phyloP scores from a whole-genome alignment of 495 filamentous ascomycete genomes.

The Tuber indicum region DNA sequence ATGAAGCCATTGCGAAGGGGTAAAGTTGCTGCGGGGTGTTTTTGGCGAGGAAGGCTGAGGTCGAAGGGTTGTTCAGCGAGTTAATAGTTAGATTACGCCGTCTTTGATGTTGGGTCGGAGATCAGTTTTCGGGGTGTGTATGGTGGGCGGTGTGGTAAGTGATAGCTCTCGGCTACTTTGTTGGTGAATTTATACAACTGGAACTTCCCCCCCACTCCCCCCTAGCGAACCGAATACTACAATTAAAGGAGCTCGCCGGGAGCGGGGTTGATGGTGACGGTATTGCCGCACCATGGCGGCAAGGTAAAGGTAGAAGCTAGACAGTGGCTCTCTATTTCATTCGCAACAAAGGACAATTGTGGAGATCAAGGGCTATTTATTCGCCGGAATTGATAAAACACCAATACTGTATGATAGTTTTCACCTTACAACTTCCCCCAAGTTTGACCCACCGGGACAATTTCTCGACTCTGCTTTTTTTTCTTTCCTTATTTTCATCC shows the following conservation, averaged over 20 bases:
- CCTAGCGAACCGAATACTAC: neutral
- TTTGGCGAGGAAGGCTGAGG: neutral
- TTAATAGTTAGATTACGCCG: neutral
- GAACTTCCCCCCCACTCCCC: neutral
- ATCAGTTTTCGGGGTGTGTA: neutral
- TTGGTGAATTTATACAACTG: neutral
- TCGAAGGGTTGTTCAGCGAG: neutral
- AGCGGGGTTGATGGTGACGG: neutral
- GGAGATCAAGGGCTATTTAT: neutral
- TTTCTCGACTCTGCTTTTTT: neutral
- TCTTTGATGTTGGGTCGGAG: neutral
- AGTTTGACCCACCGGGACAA: neutral
- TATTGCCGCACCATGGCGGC: neutral
- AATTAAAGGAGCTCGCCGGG: neutral
- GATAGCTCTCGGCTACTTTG: neutral
- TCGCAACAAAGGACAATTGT: neutral
- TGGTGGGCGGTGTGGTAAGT: neutral
- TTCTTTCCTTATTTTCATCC: neutral
- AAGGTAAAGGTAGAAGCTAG: neutral
- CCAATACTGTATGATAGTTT: neutral
- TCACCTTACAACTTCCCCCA: neutral
- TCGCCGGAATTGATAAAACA: neutral
- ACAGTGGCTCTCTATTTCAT: neutral
- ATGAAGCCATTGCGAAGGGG: neutral
- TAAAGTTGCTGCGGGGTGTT: neutral